Evolutionary conservation across 495 filamentous ascomycete genomes (phyloP), one percentile per base, ranked within the genome.

Genomic region (Cercophora samala): DNA sequence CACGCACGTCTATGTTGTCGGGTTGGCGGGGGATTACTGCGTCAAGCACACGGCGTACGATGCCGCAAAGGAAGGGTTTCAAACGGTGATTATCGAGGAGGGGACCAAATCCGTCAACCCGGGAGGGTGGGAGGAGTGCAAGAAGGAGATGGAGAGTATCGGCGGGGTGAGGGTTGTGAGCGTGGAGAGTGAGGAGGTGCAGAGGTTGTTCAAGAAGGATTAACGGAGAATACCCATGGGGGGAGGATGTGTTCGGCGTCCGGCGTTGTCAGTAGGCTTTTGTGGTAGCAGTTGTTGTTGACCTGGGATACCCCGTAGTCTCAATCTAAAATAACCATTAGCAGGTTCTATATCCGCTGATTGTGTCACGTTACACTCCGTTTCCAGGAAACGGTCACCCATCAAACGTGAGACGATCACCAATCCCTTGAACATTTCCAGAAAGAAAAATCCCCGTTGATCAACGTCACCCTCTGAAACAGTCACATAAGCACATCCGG

Each of bases 21-120:
- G 95, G 5, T 74, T 99, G 60, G 93, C 95, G 46, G 89, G 85
- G 32, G 95, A 97, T 77, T 96, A 89, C 75, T 99, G 95, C 77
- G 95, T 99, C 58, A 89, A 88, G 74, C 81, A 73, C 68, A 96
- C 91, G 59, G 94, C 92, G 1, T 69, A 91, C 22, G 90, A 97
- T 81, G 89, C 92, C 8, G 85, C 78, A 9, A 85, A 81, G 71
- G 88, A 90, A 75, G 94, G 93, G 2, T 97, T 95, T 70, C 78
- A 74, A 68, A 90, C 89, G 53, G 90, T 82, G 75, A 84, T 98
- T 51, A 79, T 98, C 19, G 85, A 89, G 72, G 94, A 98, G 71
- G 91, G 83, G 26, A 92, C 89, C 8, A 87, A 80, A 74, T 83
- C 90, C 61, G 91, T 97, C 5, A 86, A 88, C 71, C 75, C 81